A percentile compares a stretch with the other conserved stretches of the same genome.
phyloP scores from a whole-genome alignment of 192 early-diverging fungal species.

The Linnemannia exigua region DNA sequence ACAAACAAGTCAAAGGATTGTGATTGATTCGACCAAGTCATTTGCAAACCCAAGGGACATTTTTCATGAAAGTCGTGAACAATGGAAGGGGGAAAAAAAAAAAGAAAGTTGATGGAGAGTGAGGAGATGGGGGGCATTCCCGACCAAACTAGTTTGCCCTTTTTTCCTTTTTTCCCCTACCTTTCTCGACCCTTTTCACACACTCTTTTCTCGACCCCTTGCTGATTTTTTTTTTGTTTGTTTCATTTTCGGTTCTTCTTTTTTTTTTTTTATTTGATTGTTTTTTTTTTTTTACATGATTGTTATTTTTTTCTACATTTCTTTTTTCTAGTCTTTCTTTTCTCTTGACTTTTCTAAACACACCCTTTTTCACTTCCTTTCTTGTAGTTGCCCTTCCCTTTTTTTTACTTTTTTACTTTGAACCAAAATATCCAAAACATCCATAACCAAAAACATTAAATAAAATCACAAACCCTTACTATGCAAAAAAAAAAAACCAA shows the following conservation, averaged over 20 bases:
- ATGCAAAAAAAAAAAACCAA: background rate
- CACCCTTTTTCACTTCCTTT: background rate
- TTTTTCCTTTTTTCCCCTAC: slow-evolving; percentile 12
- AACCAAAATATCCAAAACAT: background rate
- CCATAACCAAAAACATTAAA: background rate
- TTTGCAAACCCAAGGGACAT: background rate
- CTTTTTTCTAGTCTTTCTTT: background rate
- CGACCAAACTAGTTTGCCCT: slow-evolving; percentile 53
- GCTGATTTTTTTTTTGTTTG: slow-evolving; percentile 20
- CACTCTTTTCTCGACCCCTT: slow-evolving; percentile 3
- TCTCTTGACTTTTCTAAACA: background rate
- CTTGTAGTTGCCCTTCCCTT: too few species aligned
- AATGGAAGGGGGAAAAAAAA: background rate
- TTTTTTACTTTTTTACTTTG: background rate
- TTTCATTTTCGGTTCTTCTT: background rate
- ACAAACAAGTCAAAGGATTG: background rate
- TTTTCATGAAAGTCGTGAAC: background rate
- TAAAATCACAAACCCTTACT: background rate
- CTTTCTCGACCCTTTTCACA: background rate
- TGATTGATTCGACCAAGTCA: background rate
- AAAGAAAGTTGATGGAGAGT: background rate
- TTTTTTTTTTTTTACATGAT: slow-evolving; percentile 17
- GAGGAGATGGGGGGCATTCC: slow-evolving; percentile 32
- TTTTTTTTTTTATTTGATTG: background rate
- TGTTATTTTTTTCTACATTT: background rate